These are phyloP conservation scores for Starmerella stellata DNA, from an alignment of 805 yeast genomes.

Conservation along the genomic window DNA sequence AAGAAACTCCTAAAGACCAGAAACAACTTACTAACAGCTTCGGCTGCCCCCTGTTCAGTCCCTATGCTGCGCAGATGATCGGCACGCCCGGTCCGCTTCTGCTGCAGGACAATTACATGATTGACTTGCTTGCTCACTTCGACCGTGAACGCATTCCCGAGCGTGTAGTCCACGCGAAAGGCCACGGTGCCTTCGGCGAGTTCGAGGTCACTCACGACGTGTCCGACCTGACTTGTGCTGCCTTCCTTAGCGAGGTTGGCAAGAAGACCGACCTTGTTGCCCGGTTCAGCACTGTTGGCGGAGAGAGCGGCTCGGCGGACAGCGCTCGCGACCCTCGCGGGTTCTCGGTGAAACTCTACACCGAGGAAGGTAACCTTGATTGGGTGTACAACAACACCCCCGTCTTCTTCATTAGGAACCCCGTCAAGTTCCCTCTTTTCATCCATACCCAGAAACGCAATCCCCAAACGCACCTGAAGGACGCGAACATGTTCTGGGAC, in stretches of 20 bases:
- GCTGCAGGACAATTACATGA: slow-evolving; percentile 39
- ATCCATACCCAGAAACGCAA: slow-evolving; percentile 56
- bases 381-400: slow-evolving; percentile 65
- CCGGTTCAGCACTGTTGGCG: slow-evolving; percentile 52
- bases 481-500: slow-evolving; percentile 41
- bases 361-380: slow-evolving; percentile 51
- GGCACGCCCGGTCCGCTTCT: slow-evolving; percentile 41
- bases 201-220: slow-evolving; percentile 43
- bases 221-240: slow-evolving; percentile 30
- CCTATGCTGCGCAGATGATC: slow-evolving; percentile 36
- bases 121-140: slow-evolving; percentile 41
- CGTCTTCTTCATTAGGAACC: slow-evolving; percentile 45
- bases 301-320: slow-evolving; percentile 50
- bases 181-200: slow-evolving; percentile 43
- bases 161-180: slow-evolving; percentile 51
- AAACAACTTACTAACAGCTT: slow-evolving; percentile 31
- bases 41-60: slow-evolving; percentile 40
- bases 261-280: slow-evolving; percentile 52
- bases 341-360: slow-evolving; percentile 44
- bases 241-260: slow-evolving; percentile 53
- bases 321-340: slow-evolving; percentile 57
- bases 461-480: slow-evolving; percentile 44
- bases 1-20: slow-evolving; percentile 14
- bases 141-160: slow-evolving; percentile 49
- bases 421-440: slow-evolving; percentile 44